Base-by-base conservation (phyloP, 2,329 filamentous ascomycete species). In the Colletotrichum australisinense region DNA sequence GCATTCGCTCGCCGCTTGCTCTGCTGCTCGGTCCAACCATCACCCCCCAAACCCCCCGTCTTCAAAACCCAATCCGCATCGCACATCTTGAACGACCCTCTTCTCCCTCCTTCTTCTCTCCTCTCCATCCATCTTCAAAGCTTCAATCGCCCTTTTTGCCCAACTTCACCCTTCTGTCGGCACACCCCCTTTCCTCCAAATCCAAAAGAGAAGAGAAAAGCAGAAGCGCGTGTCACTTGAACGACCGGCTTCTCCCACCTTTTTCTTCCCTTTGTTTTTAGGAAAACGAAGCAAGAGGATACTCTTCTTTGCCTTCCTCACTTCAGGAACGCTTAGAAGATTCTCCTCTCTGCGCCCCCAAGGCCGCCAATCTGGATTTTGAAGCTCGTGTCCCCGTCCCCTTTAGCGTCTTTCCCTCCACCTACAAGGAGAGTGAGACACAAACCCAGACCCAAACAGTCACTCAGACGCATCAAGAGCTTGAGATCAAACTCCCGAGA, bases 391-490 rank as follows among this genome's bases (percentile, higher is more conserved):
- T 98, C 88, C 95, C 96, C 90, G 97, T 98, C 88, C 96, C 96
- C 89, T 97, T 98, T 93, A 98, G 95, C 94, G 94, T 98, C 93
- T 98, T 98, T 92, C 96, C 96, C 90, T 98, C 95, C 87, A 94
- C 95, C 88, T 98, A 98, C 91, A 92, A 93, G 85, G 89, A 88
- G 84, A 84, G 83, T 81, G 84, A 81, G 74, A 81, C 80, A 69
- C 75, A 77, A 69, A 80, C 79, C 55, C 66, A 72, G 49, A 71
- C 75, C 87, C 88, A 89, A 85, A 88, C 87, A 82, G 67, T 73
- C 67, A 73, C 70, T 22, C 82, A 86, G 90, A 92, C 92, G 83
- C 92, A 95, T 92, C 92, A 96, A 92, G 94, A 98, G 92, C 91
- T 94, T 88, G 92, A 96, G 88, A 91, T 95, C 88, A 92, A 93